Evolutionary conservation across 495 filamentous ascomycete genomes (phyloP), one percentile per base, ranked within the genome.

Genomic region (Saxispiralis lemnorum): DNA sequence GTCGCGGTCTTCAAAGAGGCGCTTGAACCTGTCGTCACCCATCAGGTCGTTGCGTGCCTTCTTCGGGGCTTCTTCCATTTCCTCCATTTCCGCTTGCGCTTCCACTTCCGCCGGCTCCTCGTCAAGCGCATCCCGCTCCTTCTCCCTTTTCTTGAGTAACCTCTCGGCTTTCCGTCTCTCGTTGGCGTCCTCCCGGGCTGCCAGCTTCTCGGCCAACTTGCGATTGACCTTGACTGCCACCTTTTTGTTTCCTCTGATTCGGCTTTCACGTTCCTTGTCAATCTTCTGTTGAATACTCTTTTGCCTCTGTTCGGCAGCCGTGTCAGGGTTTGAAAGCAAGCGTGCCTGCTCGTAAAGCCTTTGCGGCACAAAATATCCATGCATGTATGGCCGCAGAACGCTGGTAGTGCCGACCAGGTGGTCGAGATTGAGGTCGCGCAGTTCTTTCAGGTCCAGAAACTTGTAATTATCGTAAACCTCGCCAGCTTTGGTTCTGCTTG

Each of bases 391-490:
- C 24, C 85, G 71, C 35, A 99, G 62, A 10, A 95, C 65, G 55
- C 79, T 83, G 38, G 82, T 89, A 41, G 80, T 79, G 40, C 86
- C 88, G 35, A 94, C 70, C 28, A 95, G 67, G 58, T 95, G 87
- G 30, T 81, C 81, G 35, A 95, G 61, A 53, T 78, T 89, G 45
- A 95, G 71, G 0, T 70, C 68, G 42, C 75, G 75, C 20, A 97
- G 70, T 62, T 96, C 82, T 28, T 80, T 73, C 39, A 80, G 57
- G 5, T 88, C 93, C 44, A 99, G 66, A 74, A 99, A 96, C 59
- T 94, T 95, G 73, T 82, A 96, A 59, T 96, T 95, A 60, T 96
- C 92, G 65, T 95, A 99, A 12, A 93, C 79, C 48, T 86, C 75
- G 30, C 79, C 76, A 31, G 59, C 71, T 14, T 49, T 39, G 18